Evolutionary conservation across 331 rosid genomes (phyloP).

Genomic region (Telfairia occidentalis): DNA sequence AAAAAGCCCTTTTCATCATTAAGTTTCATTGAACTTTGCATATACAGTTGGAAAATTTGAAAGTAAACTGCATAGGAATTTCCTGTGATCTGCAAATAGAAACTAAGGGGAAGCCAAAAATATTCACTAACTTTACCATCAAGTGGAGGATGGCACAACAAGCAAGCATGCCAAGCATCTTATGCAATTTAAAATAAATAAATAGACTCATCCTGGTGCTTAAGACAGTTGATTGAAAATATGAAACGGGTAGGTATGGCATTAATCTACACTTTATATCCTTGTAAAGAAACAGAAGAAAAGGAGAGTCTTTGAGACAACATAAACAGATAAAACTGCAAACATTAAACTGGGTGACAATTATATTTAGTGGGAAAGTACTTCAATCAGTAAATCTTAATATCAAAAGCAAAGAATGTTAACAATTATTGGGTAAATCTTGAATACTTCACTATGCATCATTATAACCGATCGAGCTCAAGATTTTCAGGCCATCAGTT

Average conservation of each 20-base stretch:
- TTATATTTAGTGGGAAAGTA: neutral
- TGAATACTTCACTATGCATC: neutral
- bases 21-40: conserved; percentile 5
- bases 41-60: conserved; percentile 1
- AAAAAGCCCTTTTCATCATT: neutral
- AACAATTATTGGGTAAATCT: neutral
- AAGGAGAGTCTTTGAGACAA: no score
- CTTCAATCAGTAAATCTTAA: neutral
- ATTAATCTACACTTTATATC: neutral
- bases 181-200: conserved; percentile 4
- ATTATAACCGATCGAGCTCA: neutral
- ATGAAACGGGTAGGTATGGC: neutral
- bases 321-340: neutral
- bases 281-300: neutral
- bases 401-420: neutral
- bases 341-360: neutral
- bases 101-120: neutral
- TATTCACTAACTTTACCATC: neutral
- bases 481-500: neutral
- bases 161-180: conserved; percentile 7
- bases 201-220: conserved; percentile 2
- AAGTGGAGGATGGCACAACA: conserved; percentile 7
- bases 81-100: neutral
- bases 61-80: neutral
- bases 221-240: neutral